These are phyloP conservation scores for Domatiomyces catenatus DNA, from an alignment of 2,329 filamentous ascomycete species.

Conservation along the genomic window DNA sequence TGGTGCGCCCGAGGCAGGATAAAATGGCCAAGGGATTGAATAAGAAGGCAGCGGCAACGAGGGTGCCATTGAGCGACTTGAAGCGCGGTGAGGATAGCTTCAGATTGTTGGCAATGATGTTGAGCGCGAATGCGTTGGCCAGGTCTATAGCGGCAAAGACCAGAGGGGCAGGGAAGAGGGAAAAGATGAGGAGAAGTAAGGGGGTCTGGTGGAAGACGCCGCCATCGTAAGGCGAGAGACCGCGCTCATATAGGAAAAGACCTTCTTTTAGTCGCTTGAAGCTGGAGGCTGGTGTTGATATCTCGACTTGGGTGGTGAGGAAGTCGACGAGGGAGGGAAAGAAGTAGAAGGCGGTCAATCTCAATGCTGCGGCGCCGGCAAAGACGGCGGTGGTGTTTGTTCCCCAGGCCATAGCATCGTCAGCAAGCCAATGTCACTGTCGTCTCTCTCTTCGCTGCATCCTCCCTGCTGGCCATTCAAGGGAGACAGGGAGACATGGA, in stretches of 20 bases:
- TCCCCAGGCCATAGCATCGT: conserved; percentile 35
- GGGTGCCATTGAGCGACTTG: conserved; percentile 7
- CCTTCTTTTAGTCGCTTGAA: conserved; percentile 99
- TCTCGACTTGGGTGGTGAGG: conserved; percentile 80
- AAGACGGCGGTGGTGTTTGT: conserved; percentile 54
- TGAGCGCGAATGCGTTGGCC: conserved; percentile 63
- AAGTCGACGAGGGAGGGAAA: conserved; percentile 76
- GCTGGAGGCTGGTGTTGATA: conserved; percentile 92
- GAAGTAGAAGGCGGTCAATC: conserved; percentile 61
- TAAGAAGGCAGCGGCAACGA: conserved; percentile 48
- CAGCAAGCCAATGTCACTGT: neutral
- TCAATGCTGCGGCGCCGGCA: conserved; percentile 57
- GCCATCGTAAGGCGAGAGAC: conserved; percentile 93
- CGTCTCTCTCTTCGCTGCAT: neutral
- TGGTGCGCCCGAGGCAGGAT: conserved; percentile 79
- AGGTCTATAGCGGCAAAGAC: conserved; percentile 73
- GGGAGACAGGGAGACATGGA: neutral
- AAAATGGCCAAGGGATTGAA: conserved; percentile 91
- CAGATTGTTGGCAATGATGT: conserved; percentile 46
- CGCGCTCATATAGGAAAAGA: conserved; percentile 86
- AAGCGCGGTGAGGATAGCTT: conserved; percentile 13
- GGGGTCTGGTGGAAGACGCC: conserved; percentile 76
- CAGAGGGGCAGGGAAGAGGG: conserved; percentile 67
- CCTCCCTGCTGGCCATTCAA: neutral
- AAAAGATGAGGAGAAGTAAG: conserved; percentile 79